Evolutionary conservation across 441 rosid species (phyloP), one percentile per base, ranked within the genome.

Genomic region (Pelargonium cotyledonis): DNA sequence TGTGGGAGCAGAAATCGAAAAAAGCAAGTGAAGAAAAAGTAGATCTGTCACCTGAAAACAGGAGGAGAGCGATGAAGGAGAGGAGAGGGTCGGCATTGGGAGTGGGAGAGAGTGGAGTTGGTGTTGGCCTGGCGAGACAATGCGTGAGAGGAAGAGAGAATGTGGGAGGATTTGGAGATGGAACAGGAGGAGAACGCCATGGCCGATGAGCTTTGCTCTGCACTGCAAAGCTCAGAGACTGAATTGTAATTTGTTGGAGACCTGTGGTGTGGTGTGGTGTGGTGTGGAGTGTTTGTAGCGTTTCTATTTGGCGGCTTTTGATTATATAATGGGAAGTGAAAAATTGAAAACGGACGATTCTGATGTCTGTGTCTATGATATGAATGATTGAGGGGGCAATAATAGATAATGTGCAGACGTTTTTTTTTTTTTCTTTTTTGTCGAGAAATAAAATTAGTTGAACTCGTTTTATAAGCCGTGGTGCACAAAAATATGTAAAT

Each of bases 11-110:
- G 35, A 31, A 31, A 31, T 31, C 3, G 35, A 31, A 31, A 31
- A 31, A 31, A 31, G 35, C 35, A 31, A 31, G 35, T 31, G 35
- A 31, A 31, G 35, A 31, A 31, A 31, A 31, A 31, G 11, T 7
- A 44, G 61, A 14, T 23, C 14, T n/a, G 58, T 40, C 35, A 81
- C 88, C 84, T 77, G 81, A 63, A 58, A 72, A 46, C 60, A 15
- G 18, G 60, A 63, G 60, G 63, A 49, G 74, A 35, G 40, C 64
- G 69, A 1, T 66, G 72, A 49, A 63, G 21, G 6, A 58, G 74
- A 47, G 75, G 63, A 35, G 70, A 73, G 67, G 74, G 44, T 19
- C 69, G 60, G 66, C 70, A 72, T 46, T 70, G 75, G 69, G 75
- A 62, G 11, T 76, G 11, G 23, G 44, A 67, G 70, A 66, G 68